Evolutionary conservation across 2,329 filamentous ascomycete species (phyloP), one percentile per base, ranked within the genome.

Genomic region (Fusarium anguioides): DNA sequence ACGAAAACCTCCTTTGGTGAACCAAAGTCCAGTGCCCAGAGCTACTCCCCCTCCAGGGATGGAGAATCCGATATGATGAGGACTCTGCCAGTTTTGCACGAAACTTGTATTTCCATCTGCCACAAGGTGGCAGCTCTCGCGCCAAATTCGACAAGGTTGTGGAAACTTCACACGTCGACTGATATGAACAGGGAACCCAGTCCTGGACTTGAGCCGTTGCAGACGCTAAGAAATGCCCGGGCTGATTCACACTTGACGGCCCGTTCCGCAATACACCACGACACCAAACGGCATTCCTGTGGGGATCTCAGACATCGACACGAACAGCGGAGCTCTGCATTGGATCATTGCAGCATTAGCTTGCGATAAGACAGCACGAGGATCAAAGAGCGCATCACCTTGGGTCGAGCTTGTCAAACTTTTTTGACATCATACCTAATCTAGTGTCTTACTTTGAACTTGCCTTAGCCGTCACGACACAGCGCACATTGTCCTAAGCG

Each of bases 1-100:
- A 17, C 71, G 72, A 49, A 81, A 77, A 56, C 76, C 71, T n/a
- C 70, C 75, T 29, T 72, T 53, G 15, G 37, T 62, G 31, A 68
- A 55, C n/a, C 60, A 58, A 23, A 62, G 58, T 18, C 36, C 52
- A 12, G 24, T 67, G 15, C 54, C 71, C 10, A 54, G 41, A 49
- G 69, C 65, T 27, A 72, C 72, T 5, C 72, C 76, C 8, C 75
- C 74, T 6, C 72, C 73, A 2, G 80, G 79, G n/a, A 82, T 82
- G 80, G 79, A 81, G 67, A 82, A 82, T 50, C 75, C 79, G 4
- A 82, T 81, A 69, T 82, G 71, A 78, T 40, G 40, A 49, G 31
- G 18, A 12, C 23, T 11, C 15, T 17, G 9, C 21, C 26, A 20
- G 27, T 41, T 64, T 37, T 29, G 27, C 46, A 66, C 27, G 40